Percentiles rank a stretch among this genome's conserved stretches.
Conservation (phyloP, 192 early-diverging fungal species). For the Paraglomus brasilianum region DNA sequence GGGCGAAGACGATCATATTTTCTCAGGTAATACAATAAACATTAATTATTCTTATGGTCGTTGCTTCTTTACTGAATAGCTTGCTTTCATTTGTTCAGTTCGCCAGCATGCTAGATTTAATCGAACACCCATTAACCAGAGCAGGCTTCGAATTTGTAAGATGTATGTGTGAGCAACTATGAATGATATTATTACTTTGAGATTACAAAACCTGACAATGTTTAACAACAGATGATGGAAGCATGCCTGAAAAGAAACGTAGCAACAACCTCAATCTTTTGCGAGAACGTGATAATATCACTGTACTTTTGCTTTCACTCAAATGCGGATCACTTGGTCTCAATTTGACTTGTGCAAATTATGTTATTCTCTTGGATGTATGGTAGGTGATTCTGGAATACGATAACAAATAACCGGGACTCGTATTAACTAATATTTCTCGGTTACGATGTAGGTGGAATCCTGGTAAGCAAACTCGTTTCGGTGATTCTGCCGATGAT, state of each 20-base stretch:
- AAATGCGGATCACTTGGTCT: conserved; percentile 66
- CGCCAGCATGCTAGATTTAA: conserved; percentile 48
- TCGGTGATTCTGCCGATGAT: too few species aligned
- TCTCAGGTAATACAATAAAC: too few species aligned
- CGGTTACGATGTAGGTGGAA: conserved; percentile 21
- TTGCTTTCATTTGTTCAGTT: too few species aligned
- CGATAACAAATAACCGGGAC: too few species aligned
- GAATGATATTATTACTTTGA: too few species aligned
- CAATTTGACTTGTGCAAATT: conserved; percentile 65
- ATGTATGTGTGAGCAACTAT: neutral
- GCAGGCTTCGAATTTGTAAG: conserved; percentile 26
- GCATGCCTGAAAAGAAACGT: conserved; percentile 38
- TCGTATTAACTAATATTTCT: neutral
- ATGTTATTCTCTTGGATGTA: conserved; percentile 35
- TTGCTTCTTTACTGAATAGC: too few species aligned
- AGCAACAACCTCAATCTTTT: conserved; percentile 43
- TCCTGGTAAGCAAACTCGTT: too few species aligned
- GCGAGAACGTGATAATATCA: conserved; percentile 35
- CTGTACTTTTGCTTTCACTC: conserved; percentile 62
- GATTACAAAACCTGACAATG: too few species aligned
- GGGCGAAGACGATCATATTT: conserved; percentile 60
- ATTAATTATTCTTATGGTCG: too few species aligned
- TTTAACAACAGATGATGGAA: too few species aligned
- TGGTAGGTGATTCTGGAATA: too few species aligned
- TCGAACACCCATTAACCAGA: conserved; percentile 51